Conservation (phyloP, 352 stramenopile species). For the Globisporangium nodosum region DNA sequence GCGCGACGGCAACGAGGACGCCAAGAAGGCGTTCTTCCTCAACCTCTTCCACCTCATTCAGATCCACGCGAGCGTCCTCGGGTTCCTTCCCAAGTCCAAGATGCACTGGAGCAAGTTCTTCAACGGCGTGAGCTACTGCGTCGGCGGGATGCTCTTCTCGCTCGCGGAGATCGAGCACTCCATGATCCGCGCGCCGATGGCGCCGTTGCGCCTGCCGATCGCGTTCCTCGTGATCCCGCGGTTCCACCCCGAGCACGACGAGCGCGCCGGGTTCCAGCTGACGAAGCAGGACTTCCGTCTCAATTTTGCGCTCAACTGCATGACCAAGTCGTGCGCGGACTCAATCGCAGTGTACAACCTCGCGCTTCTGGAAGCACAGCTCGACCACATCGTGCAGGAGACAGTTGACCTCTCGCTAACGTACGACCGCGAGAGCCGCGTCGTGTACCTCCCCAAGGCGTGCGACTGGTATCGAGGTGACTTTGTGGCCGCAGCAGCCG, state of each 20-base stretch:
- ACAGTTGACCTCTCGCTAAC: slow-evolving; percentile 26
- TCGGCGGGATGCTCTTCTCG: slow-evolving; percentile 37
- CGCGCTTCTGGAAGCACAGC: slow-evolving; percentile 43
- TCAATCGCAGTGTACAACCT: slow-evolving; percentile 45
- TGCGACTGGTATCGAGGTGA: slow-evolving; percentile 56
- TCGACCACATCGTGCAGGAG: slow-evolving; percentile 26
- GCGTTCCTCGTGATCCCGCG: slow-evolving; percentile 40
- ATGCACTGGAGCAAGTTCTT: slow-evolving; percentile 55
- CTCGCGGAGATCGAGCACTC: slow-evolving; percentile 56
- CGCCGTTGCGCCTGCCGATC: slow-evolving; percentile 28
- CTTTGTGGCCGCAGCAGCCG: slow-evolving; percentile 19
- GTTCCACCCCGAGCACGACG: slow-evolving; percentile 21
- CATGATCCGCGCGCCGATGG: slow-evolving; percentile 39
- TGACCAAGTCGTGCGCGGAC: slow-evolving; percentile 41
- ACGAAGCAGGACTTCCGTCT: slow-evolving; percentile 33
- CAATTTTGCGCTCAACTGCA: slow-evolving; percentile 60
- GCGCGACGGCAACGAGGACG: slow-evolving; percentile 8
- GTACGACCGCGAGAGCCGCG: slow-evolving; percentile 38
- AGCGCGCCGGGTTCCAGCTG: slow-evolving; percentile 21
- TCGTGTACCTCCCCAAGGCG: slow-evolving; percentile 42
- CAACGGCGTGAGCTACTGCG: slow-evolving; percentile 44
- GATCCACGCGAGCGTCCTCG: slow-evolving; percentile 36
- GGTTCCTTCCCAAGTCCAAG: slow-evolving; percentile 37
- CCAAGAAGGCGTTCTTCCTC: slow-evolving; percentile 42
- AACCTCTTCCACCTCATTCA: slow-evolving; percentile 55